phyloP scores from a whole-genome alignment of 805 yeast species.

The Wickerhamiella sorbophila region DNA sequence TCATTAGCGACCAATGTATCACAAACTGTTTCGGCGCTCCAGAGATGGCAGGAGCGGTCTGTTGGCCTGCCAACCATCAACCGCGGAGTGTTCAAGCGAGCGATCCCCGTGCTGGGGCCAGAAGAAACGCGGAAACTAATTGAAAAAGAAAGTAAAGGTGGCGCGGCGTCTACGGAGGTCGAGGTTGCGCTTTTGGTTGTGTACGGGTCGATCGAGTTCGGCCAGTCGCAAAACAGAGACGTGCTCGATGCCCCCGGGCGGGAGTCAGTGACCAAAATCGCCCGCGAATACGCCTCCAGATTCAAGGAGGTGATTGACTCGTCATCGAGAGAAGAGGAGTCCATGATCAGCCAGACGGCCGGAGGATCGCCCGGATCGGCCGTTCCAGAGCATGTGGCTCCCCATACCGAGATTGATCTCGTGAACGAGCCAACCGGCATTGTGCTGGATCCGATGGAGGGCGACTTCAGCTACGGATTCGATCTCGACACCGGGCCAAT shows the following conservation, averaged over 20 bases:
- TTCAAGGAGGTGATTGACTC: slow-evolving; percentile 1
- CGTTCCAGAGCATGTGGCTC: not conserved
- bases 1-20: not conserved
- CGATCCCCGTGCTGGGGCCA: slow-evolving; percentile 9
- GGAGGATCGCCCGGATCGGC: not conserved
- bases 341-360: not conserved
- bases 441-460: slow-evolving; percentile 4
- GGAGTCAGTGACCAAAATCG: slow-evolving; percentile 2
- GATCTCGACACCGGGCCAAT: slow-evolving; percentile 15
- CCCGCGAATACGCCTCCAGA: slow-evolving; percentile 1
- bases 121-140: slow-evolving; percentile 3
- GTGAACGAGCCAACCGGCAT: not conserved
- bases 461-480: slow-evolving; percentile 11
- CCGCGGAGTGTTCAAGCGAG: slow-evolving; percentile 1
- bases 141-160: slow-evolving; percentile 4
- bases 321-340: not conserved
- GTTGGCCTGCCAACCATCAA: slow-evolving; percentile 13
- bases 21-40: slow-evolving; percentile 1
- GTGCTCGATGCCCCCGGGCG: slow-evolving; percentile 1
- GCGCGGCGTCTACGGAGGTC: slow-evolving; percentile 4
- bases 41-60: slow-evolving; percentile 12
- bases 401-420: not conserved
- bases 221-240: not conserved
- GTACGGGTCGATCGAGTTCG: slow-evolving; percentile 8
- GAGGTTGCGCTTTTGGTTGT: slow-evolving; percentile 9